These are phyloP conservation scores for Brassica cretica DNA, from an alignment of 345 rosid genomes.

Conservation along the genomic window DNA sequence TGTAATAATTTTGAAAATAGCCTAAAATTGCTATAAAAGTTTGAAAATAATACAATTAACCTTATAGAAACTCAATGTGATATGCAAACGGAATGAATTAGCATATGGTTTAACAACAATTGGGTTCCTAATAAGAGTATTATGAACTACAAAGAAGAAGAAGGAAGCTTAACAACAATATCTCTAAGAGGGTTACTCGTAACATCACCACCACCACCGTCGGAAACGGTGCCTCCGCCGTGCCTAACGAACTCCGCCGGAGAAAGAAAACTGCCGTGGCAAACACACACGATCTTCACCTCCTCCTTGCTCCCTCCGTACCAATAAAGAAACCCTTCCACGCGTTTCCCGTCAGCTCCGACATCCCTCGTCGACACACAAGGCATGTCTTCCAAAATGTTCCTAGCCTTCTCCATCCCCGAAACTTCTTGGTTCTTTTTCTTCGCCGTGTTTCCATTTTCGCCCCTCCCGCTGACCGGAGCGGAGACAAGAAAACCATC, in stretches of 20 bases:
- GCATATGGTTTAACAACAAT: neutral
- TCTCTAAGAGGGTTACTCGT: constrained; percentile 66
- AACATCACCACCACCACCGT: constrained; percentile 45
- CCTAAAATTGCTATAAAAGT: neutral
- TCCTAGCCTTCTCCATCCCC: constrained; percentile 48
- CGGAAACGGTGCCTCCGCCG: constrained; percentile 16
- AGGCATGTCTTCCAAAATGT: constrained; percentile 56
- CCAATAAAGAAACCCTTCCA: constrained; percentile 53
- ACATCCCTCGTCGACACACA: constrained; percentile 52
- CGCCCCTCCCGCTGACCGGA: constrained; percentile 5
- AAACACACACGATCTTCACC: constrained; percentile 54
- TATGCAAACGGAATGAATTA: neutral
- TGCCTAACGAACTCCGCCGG: constrained; percentile 56
- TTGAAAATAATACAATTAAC: neutral
- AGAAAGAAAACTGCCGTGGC: constrained; percentile 53
- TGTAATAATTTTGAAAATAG: no score
- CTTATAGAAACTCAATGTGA: neutral
- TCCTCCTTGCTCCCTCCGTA: constrained; percentile 36
- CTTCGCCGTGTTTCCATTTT: neutral
- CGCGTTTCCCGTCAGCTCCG: constrained; percentile 47
- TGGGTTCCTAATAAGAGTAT: neutral
- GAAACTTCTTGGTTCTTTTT: constrained; percentile 16
- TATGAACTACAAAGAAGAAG: constrained; percentile 31
- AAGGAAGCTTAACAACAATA: constrained; percentile 60
- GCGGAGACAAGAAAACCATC: neutral